Evolutionary conservation across 225 moss, liverwort and hornwort species (phyloP), one percentile per base, ranked within the genome.

Genomic region (Pseudoscleropodium purum): DNA sequence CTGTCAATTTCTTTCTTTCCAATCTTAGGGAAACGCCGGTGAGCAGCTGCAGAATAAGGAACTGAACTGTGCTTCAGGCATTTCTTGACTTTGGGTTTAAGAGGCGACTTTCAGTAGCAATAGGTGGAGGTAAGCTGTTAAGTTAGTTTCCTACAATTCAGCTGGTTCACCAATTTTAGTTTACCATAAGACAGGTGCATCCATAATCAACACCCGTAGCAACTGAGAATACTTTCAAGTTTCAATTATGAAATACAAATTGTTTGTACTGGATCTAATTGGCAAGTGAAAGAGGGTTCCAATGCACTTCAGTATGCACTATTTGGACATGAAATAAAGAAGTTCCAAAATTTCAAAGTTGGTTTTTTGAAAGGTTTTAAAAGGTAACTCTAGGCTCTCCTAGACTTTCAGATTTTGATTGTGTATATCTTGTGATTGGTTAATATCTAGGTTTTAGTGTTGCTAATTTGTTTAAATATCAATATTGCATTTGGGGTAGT

Each of bases 401-500:
- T 54, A 37, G 9, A 25, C 24, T 37, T 78, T 52, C 3, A 24
- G 24, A 20, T 77, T 77, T 36, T 56, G 24, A 54, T 36, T 54
- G 36, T 6, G 2, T 49, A 13, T 19, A 33, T 18, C 18, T 75
- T 51, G 21, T 51, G 51, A 51, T 2, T 76, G 3, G 5, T 13
- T 51, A 13, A 51, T 8, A 51, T 51, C 13, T 21, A 33, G 13
- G 34, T 51, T 51, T 33, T 15, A 33, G 19, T 31, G 1, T 1
- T 16, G 4, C n/a, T n/a, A n/a, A n/a, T n/a, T n/a, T n/a, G 2
- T 52, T 51, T 20, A 51, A 52, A 77, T 36, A 15, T 52, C 0
- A 0, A 14, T 52, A 52, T 52, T 0, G 0, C 52, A 77, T 77
- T 23, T 34, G 0, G 13, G 1, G 2, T 0, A 76, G 0, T 52